Evolutionary conservation across 1,139 yeast genomes (phyloP).

Genomic region (Scheffersomyces lignicola): DNA sequence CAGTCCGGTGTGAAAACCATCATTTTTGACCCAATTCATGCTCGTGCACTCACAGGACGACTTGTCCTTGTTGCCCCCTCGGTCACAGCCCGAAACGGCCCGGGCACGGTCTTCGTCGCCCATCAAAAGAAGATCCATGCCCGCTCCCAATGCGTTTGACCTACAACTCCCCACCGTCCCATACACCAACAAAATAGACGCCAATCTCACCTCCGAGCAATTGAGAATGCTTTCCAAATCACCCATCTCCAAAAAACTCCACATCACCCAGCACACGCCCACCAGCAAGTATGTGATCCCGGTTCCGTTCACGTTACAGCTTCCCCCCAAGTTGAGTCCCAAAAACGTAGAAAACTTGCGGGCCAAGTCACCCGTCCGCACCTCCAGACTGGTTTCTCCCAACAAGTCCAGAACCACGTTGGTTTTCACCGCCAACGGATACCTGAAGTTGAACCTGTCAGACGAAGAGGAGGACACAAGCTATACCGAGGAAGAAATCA

Average conservation of each 20-base stretch:
- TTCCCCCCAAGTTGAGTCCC: slow-evolving; percentile 43
- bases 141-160: slow-evolving; percentile 25
- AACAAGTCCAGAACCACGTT: slow-evolving; percentile 17
- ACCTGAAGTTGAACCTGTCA: slow-evolving; percentile 36
- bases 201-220: slow-evolving; percentile 23
- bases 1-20: background rate
- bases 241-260: slow-evolving; percentile 39
- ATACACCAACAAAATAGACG: slow-evolving; percentile 18
- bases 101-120: slow-evolving; percentile 36
- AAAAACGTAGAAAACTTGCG: slow-evolving; percentile 1
- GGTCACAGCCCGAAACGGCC: too few species aligned
- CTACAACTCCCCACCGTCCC: slow-evolving; percentile 26
- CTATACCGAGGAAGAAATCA: slow-evolving; percentile 6
- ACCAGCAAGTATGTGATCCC: slow-evolving; percentile 40
- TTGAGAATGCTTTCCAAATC: slow-evolving; percentile 34
- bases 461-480: slow-evolving; percentile 20
- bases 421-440: slow-evolving; percentile 38
- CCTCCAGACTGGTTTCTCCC: slow-evolving; percentile 9
- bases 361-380: slow-evolving; percentile 6
- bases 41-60: slow-evolving; percentile 4
- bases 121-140: slow-evolving; percentile 24
- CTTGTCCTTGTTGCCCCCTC: slow-evolving; percentile 5
- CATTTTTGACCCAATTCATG: background rate
- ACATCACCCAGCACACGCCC: slow-evolving; percentile 25
- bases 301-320: slow-evolving; percentile 42